A percentile compares a stretch with the other conserved stretches of the same genome.
phyloP scores from a whole-genome alignment of 768 basidiomycete species.

The Leccinum uliginosum region DNA sequence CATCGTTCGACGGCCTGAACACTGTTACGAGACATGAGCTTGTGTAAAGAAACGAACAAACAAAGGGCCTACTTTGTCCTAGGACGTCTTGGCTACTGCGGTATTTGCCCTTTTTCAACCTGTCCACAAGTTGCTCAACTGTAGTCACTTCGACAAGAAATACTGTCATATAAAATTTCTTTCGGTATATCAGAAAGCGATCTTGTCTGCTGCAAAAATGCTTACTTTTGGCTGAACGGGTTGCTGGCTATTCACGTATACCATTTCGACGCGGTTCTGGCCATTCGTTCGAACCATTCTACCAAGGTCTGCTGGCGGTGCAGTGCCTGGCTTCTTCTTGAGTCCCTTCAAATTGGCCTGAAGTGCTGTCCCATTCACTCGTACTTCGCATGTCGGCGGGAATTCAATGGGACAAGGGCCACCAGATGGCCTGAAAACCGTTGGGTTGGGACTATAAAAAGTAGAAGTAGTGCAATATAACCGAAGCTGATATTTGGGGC shows the following conservation, averaged over 20 bases:
- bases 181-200: slow-evolving; percentile 43
- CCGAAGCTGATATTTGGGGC: slow-evolving; percentile 73
- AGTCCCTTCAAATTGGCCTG: slow-evolving; percentile 80
- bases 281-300: slow-evolving; percentile 36
- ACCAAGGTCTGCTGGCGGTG: slow-evolving; percentile 78
- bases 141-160: slow-evolving; percentile 79
- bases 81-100: slow-evolving; percentile 60
- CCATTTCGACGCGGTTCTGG: slow-evolving; percentile 76
- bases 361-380: slow-evolving; percentile 69
- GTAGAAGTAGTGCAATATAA: slow-evolving; percentile 86
- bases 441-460: slow-evolving; percentile 52
- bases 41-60: not conserved
- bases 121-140: slow-evolving; percentile 65
- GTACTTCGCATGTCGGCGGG: slow-evolving; percentile 86
- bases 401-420: slow-evolving; percentile 81
- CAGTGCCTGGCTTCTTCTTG: slow-evolving; percentile 93
- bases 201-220: not conserved
- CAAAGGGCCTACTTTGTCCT: slow-evolving; percentile 53
- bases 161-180: slow-evolving; percentile 87
- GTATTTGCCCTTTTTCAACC: slow-evolving; percentile 64
- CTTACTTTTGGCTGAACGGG: slow-evolving; percentile 68
- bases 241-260: slow-evolving; percentile 86
- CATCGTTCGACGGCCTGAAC: slow-evolving; percentile 53
- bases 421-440: slow-evolving; percentile 47
- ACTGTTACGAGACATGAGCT: slow-evolving; percentile 38